Conservation (phyloP, 768 basidiomycete genomes). For the Pulveroboletus sp. region DNA sequence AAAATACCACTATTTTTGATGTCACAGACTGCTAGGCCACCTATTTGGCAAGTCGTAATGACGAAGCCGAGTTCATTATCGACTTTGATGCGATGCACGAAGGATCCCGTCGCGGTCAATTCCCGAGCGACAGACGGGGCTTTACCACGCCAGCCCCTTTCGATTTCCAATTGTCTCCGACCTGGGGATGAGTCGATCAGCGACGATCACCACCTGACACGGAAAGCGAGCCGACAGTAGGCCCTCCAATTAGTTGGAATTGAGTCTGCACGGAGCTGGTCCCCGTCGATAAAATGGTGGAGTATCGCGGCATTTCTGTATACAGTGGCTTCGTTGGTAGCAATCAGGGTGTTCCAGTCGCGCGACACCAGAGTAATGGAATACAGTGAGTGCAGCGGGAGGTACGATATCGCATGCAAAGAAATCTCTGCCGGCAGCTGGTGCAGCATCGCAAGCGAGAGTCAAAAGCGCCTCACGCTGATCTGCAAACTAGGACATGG, state of each 20-base stretch:
- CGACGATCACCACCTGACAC: background rate
- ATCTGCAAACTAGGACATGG: background rate
- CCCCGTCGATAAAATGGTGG: conserved; percentile 42
- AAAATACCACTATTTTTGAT: conserved; percentile 43
- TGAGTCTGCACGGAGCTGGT: conserved; percentile 25
- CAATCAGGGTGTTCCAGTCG: conserved; percentile 44
- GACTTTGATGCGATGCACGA: conserved; percentile 71
- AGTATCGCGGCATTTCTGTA: conserved; percentile 54
- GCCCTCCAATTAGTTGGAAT: conserved; percentile 50
- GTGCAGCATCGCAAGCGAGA: conserved; percentile 32
- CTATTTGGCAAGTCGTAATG: conserved; percentile 50
- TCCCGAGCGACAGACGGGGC: conserved; percentile 37
- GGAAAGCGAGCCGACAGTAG: conserved; percentile 42
- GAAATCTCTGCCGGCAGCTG: conserved; percentile 55
- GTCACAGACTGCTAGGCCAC: conserved; percentile 58
- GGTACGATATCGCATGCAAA: conserved; percentile 44
- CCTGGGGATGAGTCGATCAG: conserved; percentile 34
- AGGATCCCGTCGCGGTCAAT: conserved; percentile 31
- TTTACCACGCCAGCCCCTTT: conserved; percentile 52
- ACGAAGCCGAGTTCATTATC: conserved; percentile 59
- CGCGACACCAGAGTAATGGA: conserved; percentile 37
- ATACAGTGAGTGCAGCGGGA: conserved; percentile 44
- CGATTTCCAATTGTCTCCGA: conserved; percentile 39
- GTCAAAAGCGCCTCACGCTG: background rate
- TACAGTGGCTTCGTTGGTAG: conserved; percentile 44